Evolutionary conservation across 768 basidiomycete genomes (phyloP).

Genomic region (Dictyophora rubrovolvata): DNA sequence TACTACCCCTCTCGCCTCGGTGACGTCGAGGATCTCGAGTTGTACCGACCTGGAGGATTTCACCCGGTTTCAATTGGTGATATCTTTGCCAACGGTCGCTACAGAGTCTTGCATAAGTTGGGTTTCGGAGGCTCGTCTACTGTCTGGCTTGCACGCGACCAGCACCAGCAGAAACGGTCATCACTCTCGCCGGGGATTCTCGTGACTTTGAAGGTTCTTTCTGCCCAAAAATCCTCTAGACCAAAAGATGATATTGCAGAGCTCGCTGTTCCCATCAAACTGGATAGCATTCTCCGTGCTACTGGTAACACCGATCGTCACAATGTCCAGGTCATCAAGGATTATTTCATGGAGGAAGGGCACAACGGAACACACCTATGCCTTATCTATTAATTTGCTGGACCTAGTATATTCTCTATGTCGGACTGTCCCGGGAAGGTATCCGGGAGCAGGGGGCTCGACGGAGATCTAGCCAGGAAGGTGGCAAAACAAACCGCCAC

Average conservation of each 20-base stretch:
- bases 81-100: slow-evolving; percentile 32
- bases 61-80: slow-evolving; percentile 33
- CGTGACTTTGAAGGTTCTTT: slow-evolving; percentile 25
- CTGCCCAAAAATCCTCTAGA: slow-evolving; percentile 22
- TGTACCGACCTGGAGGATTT: slow-evolving; percentile 20
- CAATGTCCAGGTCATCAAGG: slow-evolving; percentile 23
- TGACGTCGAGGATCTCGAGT: no score
- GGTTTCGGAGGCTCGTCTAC: slow-evolving; percentile 43
- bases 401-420: slow-evolving; percentile 28
- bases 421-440: slow-evolving; percentile 23
- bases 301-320: slow-evolving; percentile 12
- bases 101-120: slow-evolving; percentile 43
- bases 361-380: slow-evolving; percentile 43
- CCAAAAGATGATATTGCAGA: slow-evolving; percentile 18
- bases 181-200: background rate
- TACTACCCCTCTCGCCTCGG: no score
- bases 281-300: slow-evolving; percentile 24
- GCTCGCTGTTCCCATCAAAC: slow-evolving; percentile 25
- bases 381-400: slow-evolving; percentile 37
- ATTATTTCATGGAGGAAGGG: slow-evolving; percentile 37
- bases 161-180: no score
- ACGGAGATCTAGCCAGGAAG: slow-evolving; percentile 25
- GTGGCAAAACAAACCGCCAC: slow-evolving; percentile 23
- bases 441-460: slow-evolving; percentile 23
- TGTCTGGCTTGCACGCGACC: slow-evolving; percentile 28